Percentiles rank a stretch among this genome's conserved stretches.
These are phyloP conservation scores for Corylus americana DNA, from an alignment of 306 rosid species.

Conservation along the genomic window DNA sequence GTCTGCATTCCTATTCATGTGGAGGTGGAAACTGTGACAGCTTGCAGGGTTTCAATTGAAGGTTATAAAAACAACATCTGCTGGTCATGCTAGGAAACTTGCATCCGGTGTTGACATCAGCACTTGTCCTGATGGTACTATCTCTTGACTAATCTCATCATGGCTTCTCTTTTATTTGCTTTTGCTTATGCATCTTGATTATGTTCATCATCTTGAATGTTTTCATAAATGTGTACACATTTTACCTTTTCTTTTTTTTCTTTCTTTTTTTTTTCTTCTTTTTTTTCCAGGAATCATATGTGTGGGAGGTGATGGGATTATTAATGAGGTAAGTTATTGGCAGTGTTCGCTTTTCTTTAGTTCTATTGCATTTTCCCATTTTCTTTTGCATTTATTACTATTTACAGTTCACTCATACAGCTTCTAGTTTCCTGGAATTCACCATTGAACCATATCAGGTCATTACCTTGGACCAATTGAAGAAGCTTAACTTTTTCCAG, in stretches of 20 bases:
- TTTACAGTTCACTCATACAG: neutral
- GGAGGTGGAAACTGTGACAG: conserved; percentile 58
- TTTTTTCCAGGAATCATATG: conserved; percentile 83
- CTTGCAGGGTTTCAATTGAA: conserved; percentile 99
- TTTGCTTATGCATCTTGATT: conserved; percentile 25
- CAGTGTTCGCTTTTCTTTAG: conserved; percentile 12
- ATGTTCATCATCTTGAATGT: conserved; percentile 25
- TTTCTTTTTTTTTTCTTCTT: conserved; percentile 6
- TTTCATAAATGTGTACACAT: conserved; percentile 14
- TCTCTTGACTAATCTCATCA: conserved; percentile 19
- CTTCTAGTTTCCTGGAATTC: neutral
- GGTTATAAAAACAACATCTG: conserved; percentile 85
- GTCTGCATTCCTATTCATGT: conserved; percentile 25
- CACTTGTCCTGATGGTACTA: conserved; percentile 92
- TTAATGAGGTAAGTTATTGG: conserved; percentile 81
- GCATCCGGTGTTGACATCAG: conserved; percentile 91
- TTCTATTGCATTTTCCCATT: conserved; percentile 11
- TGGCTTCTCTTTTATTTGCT: conserved; percentile 18
- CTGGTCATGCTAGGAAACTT: conserved; percentile 90
- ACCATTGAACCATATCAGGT: neutral
- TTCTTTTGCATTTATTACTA: neutral
- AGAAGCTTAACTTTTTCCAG: conserved; percentile 5
- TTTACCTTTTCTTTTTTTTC: conserved; percentile 16
- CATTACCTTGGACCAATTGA: conserved; percentile 16
- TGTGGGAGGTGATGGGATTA: conserved; percentile 98